A percentile compares a stretch with the other conserved stretches of the same genome.
These are phyloP conservation scores for Nymphaea colorata DNA, from an alignment of 164 flowering plant genomes.

Conservation along the genomic window DNA sequence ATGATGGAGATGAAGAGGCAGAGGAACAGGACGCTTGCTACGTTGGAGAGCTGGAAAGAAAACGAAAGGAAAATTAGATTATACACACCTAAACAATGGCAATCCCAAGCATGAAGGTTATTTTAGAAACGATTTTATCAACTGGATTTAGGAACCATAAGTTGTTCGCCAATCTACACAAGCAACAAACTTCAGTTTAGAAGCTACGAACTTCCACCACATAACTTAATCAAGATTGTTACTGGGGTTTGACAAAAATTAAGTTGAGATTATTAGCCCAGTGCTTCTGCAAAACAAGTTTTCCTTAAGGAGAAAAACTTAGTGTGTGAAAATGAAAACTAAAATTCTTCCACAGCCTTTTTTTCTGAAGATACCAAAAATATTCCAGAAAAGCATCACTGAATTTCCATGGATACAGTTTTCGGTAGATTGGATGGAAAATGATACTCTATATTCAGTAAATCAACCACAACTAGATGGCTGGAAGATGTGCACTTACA, in stretches of 20 bases:
- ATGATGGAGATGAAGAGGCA: constrained; percentile 91
- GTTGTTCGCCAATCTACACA: background rate
- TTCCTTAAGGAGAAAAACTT: no score
- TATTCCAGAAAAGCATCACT: no score
- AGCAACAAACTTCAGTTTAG: background rate
- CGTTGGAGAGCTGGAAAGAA: constrained; percentile 65
- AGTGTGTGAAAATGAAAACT: no score
- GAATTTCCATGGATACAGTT: no score
- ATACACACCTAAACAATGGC: no score
- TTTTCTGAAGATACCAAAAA: no score
- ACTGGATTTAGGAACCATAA: background rate
- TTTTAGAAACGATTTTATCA: background rate
- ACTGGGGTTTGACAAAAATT: no score
- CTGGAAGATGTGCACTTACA: constrained; percentile 28
- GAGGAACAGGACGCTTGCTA: constrained; percentile 73
- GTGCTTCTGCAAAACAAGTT: no score
- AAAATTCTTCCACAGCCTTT: no score
- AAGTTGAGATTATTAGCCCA: no score
- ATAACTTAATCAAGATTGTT: background rate
- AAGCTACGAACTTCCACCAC: background rate
- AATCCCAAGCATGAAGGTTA: background rate
- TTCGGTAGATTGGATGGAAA: no score
- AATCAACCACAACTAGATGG: background rate
- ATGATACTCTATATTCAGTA: background rate
- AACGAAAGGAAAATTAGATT: background rate